Conservation (phyloP, 352 stramenopile species). For the Phytophthora boehmeriae region DNA sequence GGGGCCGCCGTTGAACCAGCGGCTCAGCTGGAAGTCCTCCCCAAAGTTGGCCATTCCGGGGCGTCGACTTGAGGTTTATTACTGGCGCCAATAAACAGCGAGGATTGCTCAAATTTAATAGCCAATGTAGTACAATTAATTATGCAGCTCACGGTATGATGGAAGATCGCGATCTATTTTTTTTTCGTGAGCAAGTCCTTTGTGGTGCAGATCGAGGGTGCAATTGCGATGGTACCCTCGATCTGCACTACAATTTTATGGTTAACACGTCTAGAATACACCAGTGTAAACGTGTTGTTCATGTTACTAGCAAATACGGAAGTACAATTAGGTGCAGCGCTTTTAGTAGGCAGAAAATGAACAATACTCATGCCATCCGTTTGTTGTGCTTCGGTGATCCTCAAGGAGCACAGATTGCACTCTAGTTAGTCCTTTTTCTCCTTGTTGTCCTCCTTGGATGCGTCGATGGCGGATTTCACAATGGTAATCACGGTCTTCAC, state of each 20-base stretch:
- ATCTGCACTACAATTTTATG: too few species aligned
- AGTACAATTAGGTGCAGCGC: too few species aligned
- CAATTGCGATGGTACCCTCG: too few species aligned
- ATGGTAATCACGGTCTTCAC: constrained; percentile 80
- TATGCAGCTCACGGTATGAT: too few species aligned
- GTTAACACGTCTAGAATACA: too few species aligned
- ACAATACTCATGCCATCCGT: not conserved
- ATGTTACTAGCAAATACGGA: too few species aligned
- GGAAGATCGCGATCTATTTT: not conserved
- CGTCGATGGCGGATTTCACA: constrained; percentile 58
- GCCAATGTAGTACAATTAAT: too few species aligned
- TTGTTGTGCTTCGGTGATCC: too few species aligned
- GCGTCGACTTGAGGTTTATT: not conserved
- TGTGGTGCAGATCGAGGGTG: too few species aligned
- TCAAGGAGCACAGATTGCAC: constrained; percentile 13
- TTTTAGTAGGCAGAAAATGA: too few species aligned
- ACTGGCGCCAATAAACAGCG: constrained; percentile 31
- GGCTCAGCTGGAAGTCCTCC: constrained; percentile 78
- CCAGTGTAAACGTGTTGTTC: too few species aligned
- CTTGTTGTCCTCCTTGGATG: constrained; percentile 34
- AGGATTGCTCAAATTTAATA: not conserved
- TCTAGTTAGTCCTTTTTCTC: constrained; percentile 79
- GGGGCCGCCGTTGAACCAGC: constrained; percentile 76
- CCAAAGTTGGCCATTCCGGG: constrained; percentile 44
- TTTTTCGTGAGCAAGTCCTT: too few species aligned